phyloP scores from a whole-genome alignment of 2,329 filamentous ascomycete species.

The Calonectria leucothoes region DNA sequence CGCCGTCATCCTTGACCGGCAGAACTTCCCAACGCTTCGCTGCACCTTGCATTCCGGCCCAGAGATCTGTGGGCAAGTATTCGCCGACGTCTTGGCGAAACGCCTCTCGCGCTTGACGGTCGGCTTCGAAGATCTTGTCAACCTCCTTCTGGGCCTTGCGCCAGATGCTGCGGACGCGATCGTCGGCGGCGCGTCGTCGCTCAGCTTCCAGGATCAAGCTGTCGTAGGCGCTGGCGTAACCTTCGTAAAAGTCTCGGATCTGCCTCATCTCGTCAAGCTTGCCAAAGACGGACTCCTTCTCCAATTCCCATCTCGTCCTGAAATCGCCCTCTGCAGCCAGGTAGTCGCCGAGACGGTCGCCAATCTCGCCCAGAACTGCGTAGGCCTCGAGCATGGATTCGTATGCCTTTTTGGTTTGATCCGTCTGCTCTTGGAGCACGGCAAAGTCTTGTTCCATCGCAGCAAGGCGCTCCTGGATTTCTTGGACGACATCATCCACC shows the following conservation, averaged over 20 bases:
- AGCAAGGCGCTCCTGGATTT: constrained; percentile 79
- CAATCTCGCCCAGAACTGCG: constrained; percentile 74
- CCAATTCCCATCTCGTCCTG: constrained; percentile 76
- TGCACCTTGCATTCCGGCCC: constrained; percentile 78
- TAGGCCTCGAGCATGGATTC: constrained; percentile 72
- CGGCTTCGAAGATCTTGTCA: constrained; percentile 78
- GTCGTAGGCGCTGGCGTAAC: constrained; percentile 87
- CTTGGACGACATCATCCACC: constrained; percentile 73
- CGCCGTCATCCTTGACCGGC: constrained; percentile 43
- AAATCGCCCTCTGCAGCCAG: constrained; percentile 74
- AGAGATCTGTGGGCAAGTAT: constrained; percentile 88
- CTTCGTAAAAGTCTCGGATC: constrained; percentile 85
- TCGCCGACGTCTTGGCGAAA: constrained; percentile 89
- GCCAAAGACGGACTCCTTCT: constrained; percentile 74
- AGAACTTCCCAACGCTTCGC: constrained; percentile 65
- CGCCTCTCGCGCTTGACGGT: constrained; percentile 77
- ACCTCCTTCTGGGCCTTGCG: constrained; percentile 82
- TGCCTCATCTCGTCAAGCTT: constrained; percentile 82
- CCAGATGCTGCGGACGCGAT: constrained; percentile 79
- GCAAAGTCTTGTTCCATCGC: constrained; percentile 81
- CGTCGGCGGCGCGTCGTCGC: constrained; percentile 77
- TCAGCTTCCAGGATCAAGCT: constrained; percentile 86
- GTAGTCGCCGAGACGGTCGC: constrained; percentile 72
- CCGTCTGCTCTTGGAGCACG: constrained; percentile 72
- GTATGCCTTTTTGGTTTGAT: constrained; percentile 61